These are phyloP conservation scores for Fusarium mangiferae DNA, from an alignment of 2,329 filamentous ascomycete genomes.

Conservation along the genomic window DNA sequence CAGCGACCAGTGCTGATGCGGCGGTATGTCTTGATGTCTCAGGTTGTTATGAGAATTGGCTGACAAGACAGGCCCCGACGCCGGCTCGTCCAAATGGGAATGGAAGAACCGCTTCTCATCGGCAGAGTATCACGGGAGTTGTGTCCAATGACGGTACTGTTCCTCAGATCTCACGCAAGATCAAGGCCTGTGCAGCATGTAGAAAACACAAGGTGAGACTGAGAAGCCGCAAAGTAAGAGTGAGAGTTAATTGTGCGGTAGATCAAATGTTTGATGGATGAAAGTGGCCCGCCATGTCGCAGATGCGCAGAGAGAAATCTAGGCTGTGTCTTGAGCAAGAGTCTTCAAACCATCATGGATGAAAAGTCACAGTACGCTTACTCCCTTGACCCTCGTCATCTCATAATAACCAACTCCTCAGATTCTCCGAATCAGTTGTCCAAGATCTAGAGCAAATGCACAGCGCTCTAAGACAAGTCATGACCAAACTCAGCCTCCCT, in stretches of 20 bases:
- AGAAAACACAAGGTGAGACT: slow-evolving; percentile 52
- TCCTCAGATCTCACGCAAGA: slow-evolving; percentile 52
- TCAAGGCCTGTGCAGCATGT: slow-evolving; percentile 55
- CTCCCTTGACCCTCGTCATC: too few species aligned
- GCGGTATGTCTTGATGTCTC: slow-evolving; percentile 7
- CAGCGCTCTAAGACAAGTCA: slow-evolving; percentile 38
- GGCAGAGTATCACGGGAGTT: slow-evolving; percentile 31
- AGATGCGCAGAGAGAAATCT: slow-evolving; percentile 51
- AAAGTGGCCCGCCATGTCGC: slow-evolving; percentile 52
- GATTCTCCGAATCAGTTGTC: slow-evolving; percentile 34
- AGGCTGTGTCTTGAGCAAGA: slow-evolving; percentile 54
- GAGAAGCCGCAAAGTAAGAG: background rate
- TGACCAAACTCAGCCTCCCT: slow-evolving; percentile 40
- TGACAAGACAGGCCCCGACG: slow-evolving; percentile 26
- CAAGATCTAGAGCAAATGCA: slow-evolving; percentile 44
- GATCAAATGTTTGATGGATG: slow-evolving; percentile 57
- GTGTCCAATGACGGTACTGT: slow-evolving; percentile 32
- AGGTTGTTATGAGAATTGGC: background rate
- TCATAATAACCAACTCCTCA: background rate
- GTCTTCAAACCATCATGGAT: slow-evolving; percentile 54
- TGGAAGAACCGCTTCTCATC: slow-evolving; percentile 25
- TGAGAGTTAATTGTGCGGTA: slow-evolving; percentile 16
- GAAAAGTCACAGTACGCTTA: slow-evolving; percentile 49
- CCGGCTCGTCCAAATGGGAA: slow-evolving; percentile 30
- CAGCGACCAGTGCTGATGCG: slow-evolving; percentile 4